These are phyloP conservation scores for Otatea glauca DNA, from an alignment of 176 grass and related monocot species.

Conservation along the genomic window DNA sequence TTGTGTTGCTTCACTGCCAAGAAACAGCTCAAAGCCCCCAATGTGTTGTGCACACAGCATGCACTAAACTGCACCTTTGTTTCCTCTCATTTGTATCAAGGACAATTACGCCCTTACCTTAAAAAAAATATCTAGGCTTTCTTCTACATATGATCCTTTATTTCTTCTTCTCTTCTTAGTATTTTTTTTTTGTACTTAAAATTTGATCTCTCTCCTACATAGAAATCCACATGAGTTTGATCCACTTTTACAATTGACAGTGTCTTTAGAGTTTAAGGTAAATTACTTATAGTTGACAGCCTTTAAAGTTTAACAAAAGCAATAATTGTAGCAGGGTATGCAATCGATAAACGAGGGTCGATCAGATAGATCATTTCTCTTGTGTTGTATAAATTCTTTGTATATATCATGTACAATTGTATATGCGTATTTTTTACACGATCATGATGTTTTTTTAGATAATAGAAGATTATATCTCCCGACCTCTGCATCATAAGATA, in stretches of 20 bases:
- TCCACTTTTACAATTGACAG: not conserved
- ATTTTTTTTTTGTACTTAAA: not conserved
- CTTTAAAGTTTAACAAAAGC: not conserved
- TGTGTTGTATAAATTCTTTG: not conserved
- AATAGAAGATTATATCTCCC: too few relatives aligned
- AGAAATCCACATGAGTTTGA: not conserved
- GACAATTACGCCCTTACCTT: not conserved
- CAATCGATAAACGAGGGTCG: not conserved
- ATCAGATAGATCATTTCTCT: not conserved
- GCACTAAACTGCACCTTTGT: slow-evolving; percentile 18
- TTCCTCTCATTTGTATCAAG: not conserved
- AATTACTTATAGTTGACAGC: not conserved
- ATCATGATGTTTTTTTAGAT: slow-evolving; percentile 6
- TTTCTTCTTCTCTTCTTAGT: not conserved
- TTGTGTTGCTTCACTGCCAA: slow-evolving; percentile 28
- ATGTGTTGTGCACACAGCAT: slow-evolving; percentile 18
- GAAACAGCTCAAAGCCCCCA: slow-evolving; percentile 29
- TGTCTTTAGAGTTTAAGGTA: not conserved
- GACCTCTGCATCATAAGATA: too few relatives aligned
- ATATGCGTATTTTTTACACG: not conserved
- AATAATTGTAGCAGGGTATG: not conserved
- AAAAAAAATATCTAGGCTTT: not conserved
- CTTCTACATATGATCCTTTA: not conserved
- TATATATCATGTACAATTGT: not conserved
- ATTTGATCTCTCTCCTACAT: not conserved